phyloP scores from a whole-genome alignment of 768 basidiomycete genomes.

The Kwoniella europaea region DNA sequence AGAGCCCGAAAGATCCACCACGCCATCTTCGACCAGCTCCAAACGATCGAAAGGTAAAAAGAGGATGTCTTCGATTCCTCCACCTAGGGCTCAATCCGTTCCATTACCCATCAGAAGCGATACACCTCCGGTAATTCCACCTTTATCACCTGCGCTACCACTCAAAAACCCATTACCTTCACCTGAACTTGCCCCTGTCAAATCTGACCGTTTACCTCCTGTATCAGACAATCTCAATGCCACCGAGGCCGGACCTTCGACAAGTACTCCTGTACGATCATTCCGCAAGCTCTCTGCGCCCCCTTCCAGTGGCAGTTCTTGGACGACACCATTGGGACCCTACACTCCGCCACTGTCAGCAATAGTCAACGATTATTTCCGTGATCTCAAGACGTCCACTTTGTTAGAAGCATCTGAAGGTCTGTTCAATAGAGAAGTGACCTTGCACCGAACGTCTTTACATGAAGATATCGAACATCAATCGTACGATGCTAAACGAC shows the following conservation, averaged over 20 bases:
- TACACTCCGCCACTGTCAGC: constrained; percentile 17
- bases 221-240: neutral
- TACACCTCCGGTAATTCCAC: constrained; percentile 10
- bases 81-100: constrained; percentile 10
- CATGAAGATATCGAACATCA: constrained; percentile 13
- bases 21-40: constrained; percentile 4
- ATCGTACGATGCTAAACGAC: constrained; percentile 18
- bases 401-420: neutral
- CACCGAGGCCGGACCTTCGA: too few relatives aligned
- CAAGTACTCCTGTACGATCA: constrained; percentile 5
- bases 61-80: constrained; percentile 3
- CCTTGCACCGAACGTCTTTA: constrained; percentile 1
- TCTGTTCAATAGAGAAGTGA: constrained; percentile 8
- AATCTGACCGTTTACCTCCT: neutral
- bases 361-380: constrained; percentile 17
- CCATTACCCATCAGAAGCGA: constrained; percentile 4
- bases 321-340: constrained; percentile 18
- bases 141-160: constrained; percentile 1
- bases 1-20: constrained; percentile 2
- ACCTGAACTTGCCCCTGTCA: neutral
- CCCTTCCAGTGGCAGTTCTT: neutral
- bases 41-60: constrained; percentile 12
- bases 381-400: constrained; percentile 3
- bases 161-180: constrained; percentile 5
- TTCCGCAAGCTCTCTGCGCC: constrained; percentile 13